A percentile compares a stretch with the other conserved stretches of the same genome.
phyloP scores from a whole-genome alignment of 805 yeast species.

The Nakazawaea laoshanensis region DNA sequence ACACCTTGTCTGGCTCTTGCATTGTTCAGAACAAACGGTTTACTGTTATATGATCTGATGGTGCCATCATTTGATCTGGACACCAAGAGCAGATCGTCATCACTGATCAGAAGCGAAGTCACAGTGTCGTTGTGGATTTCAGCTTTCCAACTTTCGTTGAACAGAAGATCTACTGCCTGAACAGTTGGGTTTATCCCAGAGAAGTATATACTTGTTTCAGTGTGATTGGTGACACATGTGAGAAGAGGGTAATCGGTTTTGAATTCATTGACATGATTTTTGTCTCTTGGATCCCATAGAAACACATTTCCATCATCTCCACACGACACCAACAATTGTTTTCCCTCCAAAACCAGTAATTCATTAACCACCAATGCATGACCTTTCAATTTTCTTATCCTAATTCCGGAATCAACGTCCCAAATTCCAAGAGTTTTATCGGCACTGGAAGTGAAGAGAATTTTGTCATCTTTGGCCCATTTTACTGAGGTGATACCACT shows the following conservation, averaged over 20 bases:
- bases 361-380: conserved; percentile 51
- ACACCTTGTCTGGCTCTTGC: conserved; percentile 32
- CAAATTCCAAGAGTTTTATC: conserved; percentile 55
- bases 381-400: conserved; percentile 44
- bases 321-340: conserved; percentile 37
- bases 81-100: conserved; percentile 29
- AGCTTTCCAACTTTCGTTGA: conserved; percentile 35
- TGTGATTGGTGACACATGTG: conserved; percentile 30
- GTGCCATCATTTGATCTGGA: conserved; percentile 51
- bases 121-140: conserved; percentile 41
- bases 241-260: conserved; percentile 51
- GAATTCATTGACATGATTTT: conserved; percentile 28
- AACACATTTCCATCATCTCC: conserved; percentile 57
- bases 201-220: conserved; percentile 38
- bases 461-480: conserved; percentile 42
- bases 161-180: conserved; percentile 44
- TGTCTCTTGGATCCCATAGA: conserved; percentile 63
- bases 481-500: conserved; percentile 53
- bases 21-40: conserved; percentile 29
- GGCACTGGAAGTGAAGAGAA: conserved; percentile 45
- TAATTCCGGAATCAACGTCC: conserved; percentile 50
- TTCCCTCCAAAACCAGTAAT: conserved; percentile 22
- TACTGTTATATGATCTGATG: conserved; percentile 49
- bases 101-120: conserved; percentile 46
- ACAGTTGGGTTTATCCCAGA: conserved; percentile 66